phyloP scores from a whole-genome alignment of 2,329 filamentous ascomycete species.

The Coniochaeta sp. region DNA sequence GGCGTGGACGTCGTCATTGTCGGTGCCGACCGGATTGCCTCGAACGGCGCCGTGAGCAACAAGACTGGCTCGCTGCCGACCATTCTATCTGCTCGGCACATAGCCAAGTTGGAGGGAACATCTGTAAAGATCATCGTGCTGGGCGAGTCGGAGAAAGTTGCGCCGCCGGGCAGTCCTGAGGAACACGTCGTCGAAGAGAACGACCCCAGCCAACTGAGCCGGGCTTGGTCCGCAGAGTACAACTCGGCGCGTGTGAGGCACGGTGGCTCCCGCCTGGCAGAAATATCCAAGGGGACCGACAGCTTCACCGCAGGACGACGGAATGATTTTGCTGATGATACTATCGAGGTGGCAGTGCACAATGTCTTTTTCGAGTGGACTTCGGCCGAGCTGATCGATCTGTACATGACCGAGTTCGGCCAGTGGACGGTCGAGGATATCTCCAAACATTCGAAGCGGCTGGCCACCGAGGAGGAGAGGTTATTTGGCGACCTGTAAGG shows the following conservation, averaged over 20 bases:
- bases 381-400: constrained; percentile 38
- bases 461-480: constrained; percentile 26
- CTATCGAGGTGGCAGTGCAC: constrained; percentile 24
- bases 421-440: constrained; percentile 32
- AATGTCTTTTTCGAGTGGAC: constrained; percentile 59
- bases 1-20: constrained; percentile 52
- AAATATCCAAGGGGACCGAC: constrained; percentile 5
- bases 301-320: no score
- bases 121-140: constrained; percentile 43
- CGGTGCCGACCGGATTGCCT: constrained; percentile 56
- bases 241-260: constrained; percentile 14
- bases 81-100: constrained; percentile 43
- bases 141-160: constrained; percentile 55
- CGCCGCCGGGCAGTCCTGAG: constrained; percentile 32
- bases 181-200: constrained; percentile 43
- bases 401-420: constrained; percentile 48
- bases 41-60: constrained; percentile 53
- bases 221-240: constrained; percentile 32
- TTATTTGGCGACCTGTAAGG: constrained; percentile 34
- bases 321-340: not conserved
- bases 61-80: constrained; percentile 58
- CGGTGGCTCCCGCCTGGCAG: constrained; percentile 10
- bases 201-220: constrained; percentile 39
- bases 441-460: constrained; percentile 24
- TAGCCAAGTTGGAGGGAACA: constrained; percentile 24